Evolutionary conservation across 345 rosid species (phyloP).

Genomic region (Zanthoxylum bungeanum): DNA sequence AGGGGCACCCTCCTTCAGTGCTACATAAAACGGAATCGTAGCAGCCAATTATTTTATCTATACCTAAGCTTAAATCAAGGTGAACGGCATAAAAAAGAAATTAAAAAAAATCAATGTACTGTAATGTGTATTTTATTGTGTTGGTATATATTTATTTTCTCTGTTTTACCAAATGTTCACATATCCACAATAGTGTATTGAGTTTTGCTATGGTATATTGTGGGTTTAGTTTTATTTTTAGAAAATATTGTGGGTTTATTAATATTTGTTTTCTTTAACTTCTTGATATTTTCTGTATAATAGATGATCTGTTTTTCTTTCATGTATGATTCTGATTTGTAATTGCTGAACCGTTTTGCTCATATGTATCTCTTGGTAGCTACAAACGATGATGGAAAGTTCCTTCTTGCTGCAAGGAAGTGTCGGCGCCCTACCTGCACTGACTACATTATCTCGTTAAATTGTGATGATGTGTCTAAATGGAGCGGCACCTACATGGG

Average conservation of each 20-base stretch:
- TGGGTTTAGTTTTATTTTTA: no score
- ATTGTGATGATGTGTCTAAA: slow-evolving; percentile 58
- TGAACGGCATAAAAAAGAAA: no score
- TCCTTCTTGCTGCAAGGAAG: slow-evolving; percentile 87
- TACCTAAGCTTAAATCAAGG: slow-evolving; percentile 79
- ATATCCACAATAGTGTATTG: no score
- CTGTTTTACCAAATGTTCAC: no score
- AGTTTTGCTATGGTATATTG: not conserved
- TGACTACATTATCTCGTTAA: slow-evolving; percentile 77
- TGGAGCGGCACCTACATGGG: slow-evolving; percentile 74
- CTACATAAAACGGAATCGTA: slow-evolving; percentile 72
- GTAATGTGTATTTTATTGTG: not conserved
- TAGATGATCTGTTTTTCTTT: not conserved
- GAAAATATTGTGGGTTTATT: not conserved
- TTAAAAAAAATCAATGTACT: no score
- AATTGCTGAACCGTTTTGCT: slow-evolving; percentile 11
- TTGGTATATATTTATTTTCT: no score
- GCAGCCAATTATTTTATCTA: slow-evolving; percentile 73
- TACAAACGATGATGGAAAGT: slow-evolving; percentile 80
- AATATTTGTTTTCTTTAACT: not conserved
- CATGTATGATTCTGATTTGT: not conserved
- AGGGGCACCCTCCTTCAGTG: slow-evolving; percentile 78
- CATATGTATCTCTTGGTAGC: slow-evolving; percentile 41
- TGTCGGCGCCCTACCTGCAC: slow-evolving; percentile 79
- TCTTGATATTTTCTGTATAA: not conserved